These are phyloP conservation scores for Metrosideros polymorpha DNA, from an alignment of 441 rosid genomes.

Conservation along the genomic window DNA sequence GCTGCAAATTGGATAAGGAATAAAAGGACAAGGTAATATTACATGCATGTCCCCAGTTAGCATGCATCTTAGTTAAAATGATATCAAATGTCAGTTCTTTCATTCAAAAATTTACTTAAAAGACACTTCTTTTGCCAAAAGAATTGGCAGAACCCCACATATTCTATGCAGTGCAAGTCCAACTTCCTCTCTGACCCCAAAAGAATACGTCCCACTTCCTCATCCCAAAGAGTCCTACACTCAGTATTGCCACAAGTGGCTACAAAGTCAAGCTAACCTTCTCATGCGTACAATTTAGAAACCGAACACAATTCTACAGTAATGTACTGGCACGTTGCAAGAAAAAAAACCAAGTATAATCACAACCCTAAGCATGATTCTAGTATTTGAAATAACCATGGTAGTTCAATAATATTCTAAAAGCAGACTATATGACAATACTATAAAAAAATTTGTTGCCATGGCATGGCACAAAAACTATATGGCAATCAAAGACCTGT, in stretches of 20 bases:
- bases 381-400: background rate
- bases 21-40: background rate
- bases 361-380: background rate
- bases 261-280: background rate
- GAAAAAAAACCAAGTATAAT: background rate
- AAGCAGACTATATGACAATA: background rate
- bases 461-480: background rate
- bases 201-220: background rate
- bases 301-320: background rate
- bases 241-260: background rate
- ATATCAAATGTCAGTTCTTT: background rate
- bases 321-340: background rate
- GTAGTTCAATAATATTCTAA: background rate
- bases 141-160: background rate
- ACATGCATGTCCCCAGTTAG: background rate
- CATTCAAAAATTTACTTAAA: background rate
- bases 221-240: background rate
- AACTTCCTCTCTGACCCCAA: background rate
- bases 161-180: background rate
- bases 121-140: background rate
- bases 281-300: background rate
- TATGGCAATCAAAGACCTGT: background rate
- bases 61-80: background rate
- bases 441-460: background rate
- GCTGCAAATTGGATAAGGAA: background rate